Evolutionary conservation across 2,329 filamentous ascomycete genomes (phyloP).

Genomic region (Purpureocillium takamizusanense): DNA sequence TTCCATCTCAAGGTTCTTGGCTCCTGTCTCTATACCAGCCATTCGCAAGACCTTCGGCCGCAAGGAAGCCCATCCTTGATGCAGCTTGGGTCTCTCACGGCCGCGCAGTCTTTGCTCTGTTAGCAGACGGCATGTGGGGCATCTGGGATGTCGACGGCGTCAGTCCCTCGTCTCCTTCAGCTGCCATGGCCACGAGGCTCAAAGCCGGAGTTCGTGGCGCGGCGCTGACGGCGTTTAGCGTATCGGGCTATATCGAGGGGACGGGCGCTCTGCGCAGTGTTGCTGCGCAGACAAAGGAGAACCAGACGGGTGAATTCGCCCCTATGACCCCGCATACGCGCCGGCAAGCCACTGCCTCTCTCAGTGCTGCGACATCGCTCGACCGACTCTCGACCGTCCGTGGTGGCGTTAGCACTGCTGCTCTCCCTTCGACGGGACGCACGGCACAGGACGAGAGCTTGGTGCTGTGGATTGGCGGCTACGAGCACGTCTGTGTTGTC

Average conservation of each 20-base stretch:
- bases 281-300: conserved; percentile 22
- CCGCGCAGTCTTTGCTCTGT: conserved; percentile 46
- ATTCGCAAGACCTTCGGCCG: conserved; percentile 37
- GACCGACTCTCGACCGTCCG: conserved; percentile 42
- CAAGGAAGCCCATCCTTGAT: conserved; percentile 52
- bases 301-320: conserved; percentile 42
- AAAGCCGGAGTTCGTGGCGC: conserved; percentile 46
- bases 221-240: conserved; percentile 48
- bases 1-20: conserved; percentile 54
- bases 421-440: conserved; percentile 32
- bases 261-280: conserved; percentile 43
- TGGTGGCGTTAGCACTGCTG: conserved; percentile 42
- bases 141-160: conserved; percentile 58
- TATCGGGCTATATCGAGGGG: conserved; percentile 51
- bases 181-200: conserved; percentile 39
- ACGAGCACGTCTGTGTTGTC: conserved; percentile 48
- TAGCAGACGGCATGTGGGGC: conserved; percentile 58
- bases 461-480: conserved; percentile 46
- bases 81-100: conserved; percentile 54
- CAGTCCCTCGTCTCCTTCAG: conserved; percentile 32
- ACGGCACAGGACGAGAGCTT: conserved; percentile 43
- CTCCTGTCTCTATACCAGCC: conserved; percentile 52
- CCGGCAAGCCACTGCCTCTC: conserved; percentile 38
- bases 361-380: conserved; percentile 31
- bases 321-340: conserved; percentile 57